These are phyloP conservation scores for Breynia disticha DNA, from an alignment of 441 rosid genomes.

Conservation along the genomic window DNA sequence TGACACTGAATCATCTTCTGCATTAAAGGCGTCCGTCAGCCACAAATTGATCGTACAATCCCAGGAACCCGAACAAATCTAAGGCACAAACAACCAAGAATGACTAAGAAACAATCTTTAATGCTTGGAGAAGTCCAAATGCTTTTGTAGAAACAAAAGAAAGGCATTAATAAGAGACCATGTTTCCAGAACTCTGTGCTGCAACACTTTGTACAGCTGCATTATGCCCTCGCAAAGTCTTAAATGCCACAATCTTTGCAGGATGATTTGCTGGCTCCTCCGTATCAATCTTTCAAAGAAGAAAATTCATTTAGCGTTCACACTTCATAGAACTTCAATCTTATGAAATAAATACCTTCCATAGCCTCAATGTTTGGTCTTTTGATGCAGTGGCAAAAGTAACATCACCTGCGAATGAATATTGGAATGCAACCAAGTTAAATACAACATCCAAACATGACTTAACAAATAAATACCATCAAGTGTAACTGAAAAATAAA, in stretches of 20 bases:
- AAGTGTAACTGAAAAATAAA: background rate
- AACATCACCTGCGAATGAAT: slow-evolving; percentile 38
- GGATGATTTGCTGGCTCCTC: slow-evolving; percentile 34
- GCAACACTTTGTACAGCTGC: slow-evolving; percentile 82
- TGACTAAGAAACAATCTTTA: background rate
- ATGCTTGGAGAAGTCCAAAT: background rate
- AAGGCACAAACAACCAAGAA: slow-evolving; percentile 6
- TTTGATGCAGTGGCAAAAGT: slow-evolving; percentile 80
- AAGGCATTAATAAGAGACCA: slow-evolving; percentile 18
- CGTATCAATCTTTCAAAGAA: slow-evolving; percentile 44
- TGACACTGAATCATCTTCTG: slow-evolving; percentile 45
- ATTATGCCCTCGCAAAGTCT: slow-evolving; percentile 76
- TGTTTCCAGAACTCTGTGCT: slow-evolving; percentile 51
- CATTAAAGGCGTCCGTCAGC: slow-evolving; percentile 44
- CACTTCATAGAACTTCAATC: slow-evolving; percentile 4
- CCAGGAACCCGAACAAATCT: slow-evolving; percentile 95
- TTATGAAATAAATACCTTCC: slow-evolving; percentile 54
- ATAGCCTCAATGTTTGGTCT: slow-evolving; percentile 80
- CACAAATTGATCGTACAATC: slow-evolving; percentile 81
- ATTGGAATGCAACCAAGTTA: slow-evolving; percentile 8
- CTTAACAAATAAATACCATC: background rate
- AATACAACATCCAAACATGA: slow-evolving; percentile 1
- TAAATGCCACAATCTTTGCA: slow-evolving; percentile 54
- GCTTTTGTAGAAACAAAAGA: background rate
- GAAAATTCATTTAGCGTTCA: slow-evolving; percentile 11